Percentiles rank a stretch among this genome's conserved stretches.
Evolutionary conservation across 2,329 filamentous ascomycete genomes (phyloP).

Genomic region (Botrytis byssoidea): DNA sequence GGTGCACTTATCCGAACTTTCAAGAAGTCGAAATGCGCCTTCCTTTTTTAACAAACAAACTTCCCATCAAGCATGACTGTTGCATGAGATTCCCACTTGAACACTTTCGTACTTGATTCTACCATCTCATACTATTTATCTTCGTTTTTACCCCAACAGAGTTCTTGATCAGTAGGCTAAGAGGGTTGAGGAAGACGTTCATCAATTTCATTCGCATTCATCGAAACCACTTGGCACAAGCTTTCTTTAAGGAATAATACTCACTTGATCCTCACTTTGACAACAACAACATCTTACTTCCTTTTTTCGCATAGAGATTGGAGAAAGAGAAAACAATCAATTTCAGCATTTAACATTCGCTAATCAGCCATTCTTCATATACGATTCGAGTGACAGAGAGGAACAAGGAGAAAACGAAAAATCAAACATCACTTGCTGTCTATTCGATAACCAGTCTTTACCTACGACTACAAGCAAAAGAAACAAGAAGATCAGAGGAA

Average conservation of each 20-base stretch:
- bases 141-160: background rate
- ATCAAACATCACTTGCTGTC: background rate
- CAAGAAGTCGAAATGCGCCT: conserved; percentile 5
- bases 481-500: background rate
- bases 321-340: background rate
- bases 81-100: background rate
- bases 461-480: background rate
- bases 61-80: background rate
- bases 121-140: background rate
- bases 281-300: background rate
- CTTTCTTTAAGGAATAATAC: background rate
- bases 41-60: conserved; percentile 9
- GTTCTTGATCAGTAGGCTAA: background rate
- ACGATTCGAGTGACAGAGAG: background rate
- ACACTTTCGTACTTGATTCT: background rate
- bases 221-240: background rate
- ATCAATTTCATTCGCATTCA: background rate
- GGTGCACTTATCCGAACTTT: conserved; percentile 3
- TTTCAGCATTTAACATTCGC: background rate
- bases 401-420: background rate
- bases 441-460: background rate
- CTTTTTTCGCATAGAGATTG: background rate
- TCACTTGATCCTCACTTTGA: background rate
- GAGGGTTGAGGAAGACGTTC: background rate
- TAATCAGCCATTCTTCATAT: background rate